Evolutionary conservation across 352 stramenopile genomes (phyloP).

Genomic region (Pythium pyrilobum): DNA sequence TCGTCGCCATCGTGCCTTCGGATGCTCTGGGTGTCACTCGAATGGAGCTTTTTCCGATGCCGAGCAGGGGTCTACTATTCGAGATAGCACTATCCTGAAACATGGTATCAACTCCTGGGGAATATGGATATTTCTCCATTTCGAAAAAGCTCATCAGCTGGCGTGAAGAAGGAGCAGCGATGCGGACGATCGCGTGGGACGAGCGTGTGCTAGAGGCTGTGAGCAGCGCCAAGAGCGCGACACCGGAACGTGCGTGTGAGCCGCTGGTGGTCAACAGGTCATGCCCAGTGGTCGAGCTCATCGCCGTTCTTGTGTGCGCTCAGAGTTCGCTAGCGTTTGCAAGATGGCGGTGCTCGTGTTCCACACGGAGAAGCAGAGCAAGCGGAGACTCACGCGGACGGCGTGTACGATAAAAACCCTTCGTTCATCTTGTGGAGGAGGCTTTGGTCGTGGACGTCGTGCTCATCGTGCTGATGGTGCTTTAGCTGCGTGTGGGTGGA

Average conservation of each 20-base stretch:
- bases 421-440: background rate
- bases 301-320: background rate
- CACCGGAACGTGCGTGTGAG: constrained; percentile 31
- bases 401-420: constrained; percentile 33
- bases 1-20: constrained; percentile 43
- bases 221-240: constrained; percentile 24
- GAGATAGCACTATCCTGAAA: background rate
- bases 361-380: constrained; percentile 60
- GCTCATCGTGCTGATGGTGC: no score
- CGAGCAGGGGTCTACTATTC: background rate
- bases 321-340: constrained; percentile 56
- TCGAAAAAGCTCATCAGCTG: constrained; percentile 1
- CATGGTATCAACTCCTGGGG: background rate
- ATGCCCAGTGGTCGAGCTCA: background rate
- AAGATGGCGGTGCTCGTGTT: constrained; percentile 57
- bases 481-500: constrained; percentile 58
- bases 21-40: constrained; percentile 1
- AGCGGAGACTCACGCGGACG: constrained; percentile 44
- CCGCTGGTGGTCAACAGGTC: no score
- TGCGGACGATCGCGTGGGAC: constrained; percentile 41
- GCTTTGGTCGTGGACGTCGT: background rate
- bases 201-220: constrained; percentile 59
- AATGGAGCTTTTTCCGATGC: background rate
- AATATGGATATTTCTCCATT: background rate
- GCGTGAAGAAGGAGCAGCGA: constrained; percentile 23